Evolutionary conservation across 2,329 filamentous ascomycete species (phyloP), one percentile per base, ranked within the genome.

Genomic region (Dactylonectria estremocensis): DNA sequence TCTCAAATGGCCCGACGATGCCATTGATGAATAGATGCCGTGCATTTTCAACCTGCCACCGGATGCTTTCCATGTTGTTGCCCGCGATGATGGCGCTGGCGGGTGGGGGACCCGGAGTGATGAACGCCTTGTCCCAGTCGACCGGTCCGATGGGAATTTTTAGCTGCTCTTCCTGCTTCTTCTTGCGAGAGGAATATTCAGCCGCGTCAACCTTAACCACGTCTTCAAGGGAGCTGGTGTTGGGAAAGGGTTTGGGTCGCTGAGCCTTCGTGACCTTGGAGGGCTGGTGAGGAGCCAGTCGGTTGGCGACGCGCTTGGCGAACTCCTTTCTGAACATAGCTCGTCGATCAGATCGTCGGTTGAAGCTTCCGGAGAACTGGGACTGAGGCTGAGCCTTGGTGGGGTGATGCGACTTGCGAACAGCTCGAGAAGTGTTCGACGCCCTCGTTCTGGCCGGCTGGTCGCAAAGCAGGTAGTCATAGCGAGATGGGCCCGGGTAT

Each of bases 1-100:
- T 28, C 35, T 71, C 64, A 33, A 72, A 76, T n/a, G 72, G 74
- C 3, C 74, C 74, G 1, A 40, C 16, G 8, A 67, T 46, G 16
- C 64, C 62, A 10, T 28, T 66, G 22, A 46, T 64, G 10, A 65
- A 43, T 31, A 76, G 66, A 40, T 76, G 59, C 2, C 68, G 70
- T n/a, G 71, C 68, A 54, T 67, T 69, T 16, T 63, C n/a, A 18
- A 68, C 46, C 57, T 75, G 72, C 63, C 72, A 70, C 24, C 14
- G 52, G 24, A 73, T 8, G 50, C 46, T 48, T 4, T 28, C 24
- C 24, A 28, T 28, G 7, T 14, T 31, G 2, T 67, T 55, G 9
- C 37, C 37, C 20, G 54, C 28, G 11, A 65, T 53, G 24, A 74
- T 50, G 9, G 61, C 40, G 9, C 52, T 16, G 20, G 50, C 31